Evolutionary conservation across 2,329 filamentous ascomycete genomes (phyloP).

Genomic region (Aspergillus unguis): DNA sequence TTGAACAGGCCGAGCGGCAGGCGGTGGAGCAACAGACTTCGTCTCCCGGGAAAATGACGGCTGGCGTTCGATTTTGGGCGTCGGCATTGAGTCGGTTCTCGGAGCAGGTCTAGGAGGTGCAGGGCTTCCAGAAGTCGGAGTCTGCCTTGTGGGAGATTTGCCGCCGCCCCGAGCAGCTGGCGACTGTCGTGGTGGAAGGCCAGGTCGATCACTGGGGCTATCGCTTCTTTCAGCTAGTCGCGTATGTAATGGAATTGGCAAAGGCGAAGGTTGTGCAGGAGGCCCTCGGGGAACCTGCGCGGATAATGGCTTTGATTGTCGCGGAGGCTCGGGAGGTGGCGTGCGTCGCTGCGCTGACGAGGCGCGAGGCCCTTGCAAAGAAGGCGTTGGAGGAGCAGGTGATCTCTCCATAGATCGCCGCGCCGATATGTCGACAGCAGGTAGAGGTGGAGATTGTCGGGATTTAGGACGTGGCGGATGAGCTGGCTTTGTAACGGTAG

Average conservation of each 20-base stretch:
- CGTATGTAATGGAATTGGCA: constrained; percentile 43
- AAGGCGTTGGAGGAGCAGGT: constrained; percentile 16
- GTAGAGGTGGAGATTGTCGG: constrained; percentile 19
- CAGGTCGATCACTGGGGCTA: constrained; percentile 47
- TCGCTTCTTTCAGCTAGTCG: constrained; percentile 28
- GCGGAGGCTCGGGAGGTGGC: constrained; percentile 26
- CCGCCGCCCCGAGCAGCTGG: constrained; percentile 18
- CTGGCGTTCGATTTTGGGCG: constrained; percentile 24
- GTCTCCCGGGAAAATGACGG: constrained; percentile 29
- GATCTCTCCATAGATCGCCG: constrained; percentile 29
- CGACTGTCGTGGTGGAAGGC: constrained; percentile 44
- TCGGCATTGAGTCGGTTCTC: constrained; percentile 14
- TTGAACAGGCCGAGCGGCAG: constrained; percentile 38
- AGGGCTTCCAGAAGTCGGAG: constrained; percentile 5
- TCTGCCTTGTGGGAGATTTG: constrained; percentile 24
- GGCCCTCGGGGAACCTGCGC: constrained; percentile 31
- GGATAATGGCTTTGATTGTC: constrained; percentile 30
- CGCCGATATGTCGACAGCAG: constrained; percentile 25
- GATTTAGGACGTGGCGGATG: constrained; percentile 19
- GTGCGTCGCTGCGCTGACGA: constrained; percentile 28
- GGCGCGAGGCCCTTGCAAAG: constrained; percentile 28
- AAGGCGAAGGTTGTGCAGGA: constrained; percentile 18
- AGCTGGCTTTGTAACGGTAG: constrained; percentile 13
- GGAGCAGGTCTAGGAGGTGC: constrained; percentile 1
- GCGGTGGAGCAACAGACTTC: constrained; percentile 18